Conservation (phyloP, 495 filamentous ascomycete genomes). For the Durotheca rogersii region DNA sequence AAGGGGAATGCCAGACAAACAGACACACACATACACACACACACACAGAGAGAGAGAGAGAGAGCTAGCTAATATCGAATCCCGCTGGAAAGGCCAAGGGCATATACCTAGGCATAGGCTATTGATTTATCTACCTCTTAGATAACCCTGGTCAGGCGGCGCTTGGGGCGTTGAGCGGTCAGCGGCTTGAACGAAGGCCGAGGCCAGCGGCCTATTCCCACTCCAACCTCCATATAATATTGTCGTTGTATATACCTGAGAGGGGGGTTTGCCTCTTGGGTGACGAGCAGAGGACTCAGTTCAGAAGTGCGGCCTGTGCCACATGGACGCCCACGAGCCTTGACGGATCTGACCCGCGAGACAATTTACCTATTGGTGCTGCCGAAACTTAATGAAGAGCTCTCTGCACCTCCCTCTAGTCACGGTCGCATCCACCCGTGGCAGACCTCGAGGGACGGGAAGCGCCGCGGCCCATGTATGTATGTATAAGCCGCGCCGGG, state of each 20-base stretch:
- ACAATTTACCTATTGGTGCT: conserved; percentile 1
- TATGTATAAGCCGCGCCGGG: not conserved
- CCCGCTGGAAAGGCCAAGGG: too few relatives aligned
- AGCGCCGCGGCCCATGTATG: not conserved
- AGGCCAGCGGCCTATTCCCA: not conserved
- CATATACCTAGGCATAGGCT: too few relatives aligned
- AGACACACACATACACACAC: too few relatives aligned
- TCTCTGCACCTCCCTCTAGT: not conserved
- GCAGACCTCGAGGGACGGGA: conserved; percentile 1
- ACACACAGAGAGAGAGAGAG: too few relatives aligned
- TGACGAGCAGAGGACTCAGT: too few relatives aligned
- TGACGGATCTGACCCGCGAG: conserved; percentile 6
- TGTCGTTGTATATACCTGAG: too few relatives aligned
- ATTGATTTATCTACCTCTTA: too few relatives aligned
- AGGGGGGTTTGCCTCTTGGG: too few relatives aligned
- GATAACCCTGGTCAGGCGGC: too few relatives aligned
- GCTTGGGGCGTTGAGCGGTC: not conserved
- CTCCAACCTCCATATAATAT: too few relatives aligned
- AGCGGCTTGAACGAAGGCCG: not conserved
- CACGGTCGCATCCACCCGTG: not conserved
- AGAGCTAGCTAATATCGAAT: too few relatives aligned
- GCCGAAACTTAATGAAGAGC: not conserved
- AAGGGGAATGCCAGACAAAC: too few relatives aligned
- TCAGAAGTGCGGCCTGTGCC: conserved; percentile 17
- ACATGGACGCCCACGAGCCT: conserved; percentile 3